Evolutionary conservation across 495 filamentous ascomycete genomes (phyloP).

Genomic region (Penicillium angulare): DNA sequence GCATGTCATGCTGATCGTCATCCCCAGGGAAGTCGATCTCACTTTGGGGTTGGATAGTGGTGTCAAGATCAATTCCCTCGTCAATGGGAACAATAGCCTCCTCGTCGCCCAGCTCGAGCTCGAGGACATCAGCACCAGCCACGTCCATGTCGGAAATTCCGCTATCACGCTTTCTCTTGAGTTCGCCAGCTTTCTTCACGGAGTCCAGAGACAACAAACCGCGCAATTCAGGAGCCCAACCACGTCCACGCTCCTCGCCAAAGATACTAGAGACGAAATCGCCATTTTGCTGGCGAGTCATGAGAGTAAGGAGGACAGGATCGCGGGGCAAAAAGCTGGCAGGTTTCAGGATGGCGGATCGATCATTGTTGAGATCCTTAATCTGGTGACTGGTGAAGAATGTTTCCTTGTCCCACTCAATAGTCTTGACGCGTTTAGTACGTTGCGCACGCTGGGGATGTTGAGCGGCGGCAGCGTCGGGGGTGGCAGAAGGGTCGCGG

Average conservation of each 20-base stretch:
- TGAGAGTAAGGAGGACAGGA: slow-evolving; percentile 78
- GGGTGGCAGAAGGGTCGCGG: slow-evolving; percentile 47
- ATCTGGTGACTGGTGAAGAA: slow-evolving; percentile 59
- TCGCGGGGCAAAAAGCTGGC: slow-evolving; percentile 81
- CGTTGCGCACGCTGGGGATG: slow-evolving; percentile 63
- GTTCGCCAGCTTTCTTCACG: slow-evolving; percentile 70
- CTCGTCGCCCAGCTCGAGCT: slow-evolving; percentile 65
- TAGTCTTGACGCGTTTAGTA: slow-evolving; percentile 70
- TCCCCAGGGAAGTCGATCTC: slow-evolving; percentile 66
- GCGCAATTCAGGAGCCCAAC: slow-evolving; percentile 89
- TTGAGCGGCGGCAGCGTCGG: slow-evolving; percentile 56
- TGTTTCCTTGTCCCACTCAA: slow-evolving; percentile 66
- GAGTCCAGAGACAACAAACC: slow-evolving; percentile 80
- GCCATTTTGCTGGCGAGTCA: slow-evolving; percentile 85
- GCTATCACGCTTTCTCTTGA: slow-evolving; percentile 92
- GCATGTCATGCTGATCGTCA: slow-evolving; percentile 45
- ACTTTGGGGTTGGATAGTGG: slow-evolving; percentile 44
- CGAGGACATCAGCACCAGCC: slow-evolving; percentile 62
- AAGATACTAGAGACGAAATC: slow-evolving; percentile 78
- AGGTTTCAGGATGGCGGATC: slow-evolving; percentile 75
- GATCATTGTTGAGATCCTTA: slow-evolving; percentile 75
- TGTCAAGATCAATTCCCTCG: slow-evolving; percentile 52
- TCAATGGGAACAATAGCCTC: slow-evolving; percentile 50
- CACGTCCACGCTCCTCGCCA: slow-evolving; percentile 69
- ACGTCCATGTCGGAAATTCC: slow-evolving; percentile 78